Evolutionary conservation across 257 asterid species (phyloP), one percentile per base, ranked within the genome.

Genomic region (Solanum bulbocastanum): DNA sequence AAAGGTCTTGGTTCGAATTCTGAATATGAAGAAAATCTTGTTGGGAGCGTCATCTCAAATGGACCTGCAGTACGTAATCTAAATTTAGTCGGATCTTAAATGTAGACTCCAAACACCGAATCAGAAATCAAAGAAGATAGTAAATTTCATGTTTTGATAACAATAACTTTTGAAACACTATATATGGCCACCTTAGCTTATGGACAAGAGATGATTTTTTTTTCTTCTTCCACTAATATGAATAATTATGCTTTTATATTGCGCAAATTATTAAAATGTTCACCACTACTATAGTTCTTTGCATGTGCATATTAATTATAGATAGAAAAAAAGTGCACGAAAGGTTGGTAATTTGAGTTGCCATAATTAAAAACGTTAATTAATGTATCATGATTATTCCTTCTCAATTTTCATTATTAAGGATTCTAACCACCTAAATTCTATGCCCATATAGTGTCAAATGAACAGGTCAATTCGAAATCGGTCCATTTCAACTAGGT

Each of bases 331-430:
- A 10, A 44, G 58, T 39, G 58, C 35, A 76, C 58, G 6, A 8
- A 79, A 27, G 62, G 39, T 27, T 81, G 30, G 85, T 46, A 60
- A 46, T 81, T 81, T 46, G 60, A 30, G 66, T 81, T 46, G n/a
- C 85, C 68, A 81, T 46, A 6, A 46, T 32, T 10, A 9, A 13
- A 81, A 81, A 25, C 27, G 56, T 81, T 81, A 81, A 18, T 79
- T 81, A 81, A 20, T 81, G 42, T 46, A 81, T 81, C 30, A 81
- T 81, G 85, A 81, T 81, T 81, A 18, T 44, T 44, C n/a, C 25
- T 79, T 44, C 32, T 4, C 27, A 69, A 33, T 71, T 71, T 71
- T 71, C 42, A 79, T 27, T 42, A 79, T 27, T 44, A 44, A 44
- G 40, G 16, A 27, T 44, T 79, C 5, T 8, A 13, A 76, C 58